phyloP scores from a whole-genome alignment of 306 rosid genomes.

The Lathyrus oleraceus region DNA sequence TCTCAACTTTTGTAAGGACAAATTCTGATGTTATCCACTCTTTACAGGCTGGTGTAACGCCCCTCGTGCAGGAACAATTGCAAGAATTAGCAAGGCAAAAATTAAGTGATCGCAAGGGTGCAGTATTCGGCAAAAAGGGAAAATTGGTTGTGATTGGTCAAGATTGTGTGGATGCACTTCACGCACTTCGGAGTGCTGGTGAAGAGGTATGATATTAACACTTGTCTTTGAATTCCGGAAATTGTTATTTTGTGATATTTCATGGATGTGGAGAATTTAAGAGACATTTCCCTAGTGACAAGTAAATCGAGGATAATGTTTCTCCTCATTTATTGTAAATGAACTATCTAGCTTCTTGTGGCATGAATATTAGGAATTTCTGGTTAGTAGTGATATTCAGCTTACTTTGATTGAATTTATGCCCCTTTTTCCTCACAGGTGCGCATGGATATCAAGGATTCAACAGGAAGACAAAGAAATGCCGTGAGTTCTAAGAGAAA shows the following conservation, averaged over 20 bases:
- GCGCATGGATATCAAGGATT: constrained; percentile 61
- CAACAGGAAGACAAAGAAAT: constrained; percentile 51
- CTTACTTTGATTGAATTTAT: constrained; percentile 1
- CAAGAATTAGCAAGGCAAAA: constrained; percentile 74
- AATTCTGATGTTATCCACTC: constrained; percentile 5
- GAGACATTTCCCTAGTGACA: constrained; percentile 17
- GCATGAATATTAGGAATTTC: not conserved
- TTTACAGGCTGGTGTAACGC: constrained; percentile 85
- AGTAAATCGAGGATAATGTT: not conserved
- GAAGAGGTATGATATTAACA: constrained; percentile 59
- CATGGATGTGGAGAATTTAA: not conserved
- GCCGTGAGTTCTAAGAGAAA: constrained; percentile 54
- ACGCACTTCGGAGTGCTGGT: constrained; percentile 74
- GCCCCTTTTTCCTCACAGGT: constrained; percentile 48
- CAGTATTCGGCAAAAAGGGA: constrained; percentile 57
- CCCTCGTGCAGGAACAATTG: constrained; percentile 75
- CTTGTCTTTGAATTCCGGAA: not conserved
- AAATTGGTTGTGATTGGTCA: constrained; percentile 83
- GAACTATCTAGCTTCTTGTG: not conserved
- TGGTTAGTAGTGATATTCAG: not conserved
- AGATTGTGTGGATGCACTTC: constrained; percentile 87
- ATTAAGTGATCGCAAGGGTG: constrained; percentile 38
- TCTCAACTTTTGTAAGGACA: constrained; percentile 26
- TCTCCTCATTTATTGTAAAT: not conserved
- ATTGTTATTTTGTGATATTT: not conserved